These are phyloP conservation scores for Auxenochlorella pyrenoidosa DNA, from an alignment of 139 green algal species.

Conservation along the genomic window DNA sequence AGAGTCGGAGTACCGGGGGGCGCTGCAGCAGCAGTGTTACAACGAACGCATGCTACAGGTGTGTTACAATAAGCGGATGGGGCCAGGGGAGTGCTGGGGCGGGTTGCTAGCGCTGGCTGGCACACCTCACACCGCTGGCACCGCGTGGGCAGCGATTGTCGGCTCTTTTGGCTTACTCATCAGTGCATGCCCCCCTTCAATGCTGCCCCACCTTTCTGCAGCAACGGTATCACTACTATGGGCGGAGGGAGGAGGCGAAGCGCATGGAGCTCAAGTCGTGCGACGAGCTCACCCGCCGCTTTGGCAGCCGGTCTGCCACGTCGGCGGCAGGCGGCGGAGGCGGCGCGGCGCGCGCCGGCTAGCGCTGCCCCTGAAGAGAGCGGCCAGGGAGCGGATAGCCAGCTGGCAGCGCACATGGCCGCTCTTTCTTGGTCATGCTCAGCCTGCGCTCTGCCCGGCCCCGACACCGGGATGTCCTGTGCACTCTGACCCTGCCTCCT, in stretches of 20 bases:
- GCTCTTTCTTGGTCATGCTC: no score
- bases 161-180: neutral
- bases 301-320: neutral
- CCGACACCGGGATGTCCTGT: no score
- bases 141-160: neutral
- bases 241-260: constrained; percentile 29
- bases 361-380: no score
- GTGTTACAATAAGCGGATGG: neutral
- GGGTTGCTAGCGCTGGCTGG: neutral
- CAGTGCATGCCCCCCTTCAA: no score
- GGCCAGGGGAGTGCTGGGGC: neutral
- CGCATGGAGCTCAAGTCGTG: constrained; percentile 42
- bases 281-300: constrained; percentile 29
- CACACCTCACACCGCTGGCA: no score
- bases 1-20: constrained; percentile 38
- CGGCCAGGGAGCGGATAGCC: no score
- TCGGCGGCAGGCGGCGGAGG: neutral
- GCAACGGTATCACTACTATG: constrained; percentile 50
- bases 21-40: constrained; percentile 52
- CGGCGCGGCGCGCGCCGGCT: neutral
- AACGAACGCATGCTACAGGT: constrained; percentile 47
- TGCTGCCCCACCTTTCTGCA: neutral
- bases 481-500: no score
- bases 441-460: no score
- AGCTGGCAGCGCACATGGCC: no score